Percentiles rank a stretch among this genome's conserved stretches.
phyloP scores from a whole-genome alignment of 306 rosid genomes.

The Glycine soja region DNA sequence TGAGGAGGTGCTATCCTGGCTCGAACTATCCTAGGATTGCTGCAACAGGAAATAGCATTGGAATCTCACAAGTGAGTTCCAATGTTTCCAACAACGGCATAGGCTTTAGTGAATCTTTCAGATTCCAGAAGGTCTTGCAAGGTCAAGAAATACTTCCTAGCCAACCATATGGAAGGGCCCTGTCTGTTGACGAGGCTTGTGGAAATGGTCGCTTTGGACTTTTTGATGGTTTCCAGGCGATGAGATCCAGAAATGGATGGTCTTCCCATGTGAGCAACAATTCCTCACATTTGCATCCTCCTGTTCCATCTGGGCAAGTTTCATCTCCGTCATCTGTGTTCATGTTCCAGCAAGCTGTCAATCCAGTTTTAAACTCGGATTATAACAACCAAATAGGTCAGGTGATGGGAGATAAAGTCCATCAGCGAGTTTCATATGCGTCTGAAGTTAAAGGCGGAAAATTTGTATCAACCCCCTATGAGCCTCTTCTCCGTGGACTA shows the following conservation, averaged over 20 bases:
- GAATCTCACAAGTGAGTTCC: conserved; percentile 59
- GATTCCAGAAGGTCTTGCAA: conserved; percentile 99
- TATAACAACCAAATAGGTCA: conserved; percentile 43
- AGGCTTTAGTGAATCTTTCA: conserved; percentile 76
- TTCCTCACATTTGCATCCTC: conserved; percentile 51
- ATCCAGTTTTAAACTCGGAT: conserved; percentile 46
- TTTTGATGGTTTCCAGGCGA: conserved; percentile 62
- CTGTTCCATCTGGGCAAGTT: conserved; percentile 65
- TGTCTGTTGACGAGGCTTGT: conserved; percentile 53
- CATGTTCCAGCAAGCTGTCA: conserved; percentile 73
- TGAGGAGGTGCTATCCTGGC: conserved; percentile 74
- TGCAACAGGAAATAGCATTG: conserved; percentile 61
- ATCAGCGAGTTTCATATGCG: conserved; percentile 37
- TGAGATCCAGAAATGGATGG: conserved; percentile 68
- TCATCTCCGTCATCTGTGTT: conserved; percentile 94
- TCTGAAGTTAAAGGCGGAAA: conserved; percentile 55
- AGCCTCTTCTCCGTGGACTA: conserved; percentile 41
- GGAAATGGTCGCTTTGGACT: conserved; percentile 66
- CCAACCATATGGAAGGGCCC: conserved; percentile 70
- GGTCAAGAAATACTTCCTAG: conserved; percentile 97
- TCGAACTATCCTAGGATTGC: conserved; percentile 59
- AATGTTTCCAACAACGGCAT: conserved; percentile 64
- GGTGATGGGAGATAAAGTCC: conserved; percentile 48
- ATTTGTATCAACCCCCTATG: conserved; percentile 36
- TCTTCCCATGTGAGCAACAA: conserved; percentile 54